Base-by-base conservation (phyloP, 179 eudicot species). In the Nepenthes alata region DNA sequence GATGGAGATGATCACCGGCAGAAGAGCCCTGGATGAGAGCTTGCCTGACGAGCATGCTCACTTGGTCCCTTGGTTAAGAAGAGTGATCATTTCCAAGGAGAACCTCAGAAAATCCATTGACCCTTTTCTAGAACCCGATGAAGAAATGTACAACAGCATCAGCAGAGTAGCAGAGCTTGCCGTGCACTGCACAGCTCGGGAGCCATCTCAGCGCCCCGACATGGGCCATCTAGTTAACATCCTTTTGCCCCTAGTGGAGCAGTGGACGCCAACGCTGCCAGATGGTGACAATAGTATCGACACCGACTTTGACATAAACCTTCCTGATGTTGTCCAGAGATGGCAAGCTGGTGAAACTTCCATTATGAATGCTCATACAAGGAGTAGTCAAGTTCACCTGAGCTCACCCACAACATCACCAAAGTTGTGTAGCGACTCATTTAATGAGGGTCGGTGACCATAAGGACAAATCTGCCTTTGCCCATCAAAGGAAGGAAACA, bases 291-390 rank as follows among this genome's bases (percentile, higher is more conserved):
- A 57, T 4, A 70, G 56, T 15, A 5, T 12, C 0, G 47, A 56
- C 6, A 6, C 10, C 10, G 67, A 41, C 45, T 1, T 41, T 2
- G 16, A 70, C 6, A 38, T 72, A 35, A 64, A 58, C 50, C 79
- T 78, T 36, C 67, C 83, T 47, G 65, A 75, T 35, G 73, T 74
- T 14, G 50, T 78, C 61, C 65, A 36, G 53, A 69, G 68, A 58
- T 78, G 83, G 83, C 70, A 53, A 36, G 60, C 75, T 6, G 83
- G 83, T 13, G 80, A 78, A 25, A 75, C 80, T 41, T 41, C 45
- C 45, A 41, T 0, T 7, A 41, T 25, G 63, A 41, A 3, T 13
- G 55, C 60, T 11, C 66, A 37, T 56, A 48, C 58, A 36, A 75
- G 68, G 37, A 53, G 44, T 15, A 51, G 60, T 16, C 35, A 60